These are phyloP conservation scores for Mollisia scopiformis DNA, from an alignment of 2,329 filamentous ascomycete species.

Conservation along the genomic window DNA sequence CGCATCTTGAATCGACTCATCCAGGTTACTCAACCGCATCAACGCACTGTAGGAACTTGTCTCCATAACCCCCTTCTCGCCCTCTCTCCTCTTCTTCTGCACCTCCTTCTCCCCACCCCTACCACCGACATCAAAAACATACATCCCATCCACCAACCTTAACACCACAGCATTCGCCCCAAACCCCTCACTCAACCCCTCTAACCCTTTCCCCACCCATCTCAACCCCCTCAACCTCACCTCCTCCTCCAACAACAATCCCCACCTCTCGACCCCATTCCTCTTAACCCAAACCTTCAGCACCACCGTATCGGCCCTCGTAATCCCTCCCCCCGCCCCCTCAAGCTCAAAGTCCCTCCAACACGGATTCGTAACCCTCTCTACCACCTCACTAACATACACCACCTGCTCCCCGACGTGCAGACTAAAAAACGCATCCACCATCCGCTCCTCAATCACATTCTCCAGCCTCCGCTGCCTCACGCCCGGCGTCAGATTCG, in stretches of 20 bases:
- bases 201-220: constrained; percentile 76
- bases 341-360: constrained; percentile 84
- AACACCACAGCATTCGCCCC: constrained; percentile 84
- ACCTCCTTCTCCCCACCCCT: too few species aligned
- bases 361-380: constrained; percentile 87
- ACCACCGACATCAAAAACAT: constrained; percentile 74
- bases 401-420: constrained; percentile 68
- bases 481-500: constrained; percentile 61
- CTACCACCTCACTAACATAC: constrained; percentile 85
- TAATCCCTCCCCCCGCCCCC: constrained; percentile 62
- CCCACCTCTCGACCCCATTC: constrained; percentile 52
- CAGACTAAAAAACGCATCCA: constrained; percentile 87
- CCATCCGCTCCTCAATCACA: constrained; percentile 71
- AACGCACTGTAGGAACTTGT: constrained; percentile 86
- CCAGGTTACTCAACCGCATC: constrained; percentile 85
- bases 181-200: constrained; percentile 70
- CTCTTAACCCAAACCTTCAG: constrained; percentile 75
- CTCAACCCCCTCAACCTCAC: constrained; percentile 75
- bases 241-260: constrained; percentile 71
- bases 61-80: too few species aligned
- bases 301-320: constrained; percentile 65
- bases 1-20: constrained; percentile 90
- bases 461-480: constrained; percentile 78
- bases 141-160: constrained; percentile 84
- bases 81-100: too few species aligned